These are phyloP conservation scores for Rubroboletus satanas DNA, from an alignment of 768 basidiomycete genomes.

Conservation along the genomic window DNA sequence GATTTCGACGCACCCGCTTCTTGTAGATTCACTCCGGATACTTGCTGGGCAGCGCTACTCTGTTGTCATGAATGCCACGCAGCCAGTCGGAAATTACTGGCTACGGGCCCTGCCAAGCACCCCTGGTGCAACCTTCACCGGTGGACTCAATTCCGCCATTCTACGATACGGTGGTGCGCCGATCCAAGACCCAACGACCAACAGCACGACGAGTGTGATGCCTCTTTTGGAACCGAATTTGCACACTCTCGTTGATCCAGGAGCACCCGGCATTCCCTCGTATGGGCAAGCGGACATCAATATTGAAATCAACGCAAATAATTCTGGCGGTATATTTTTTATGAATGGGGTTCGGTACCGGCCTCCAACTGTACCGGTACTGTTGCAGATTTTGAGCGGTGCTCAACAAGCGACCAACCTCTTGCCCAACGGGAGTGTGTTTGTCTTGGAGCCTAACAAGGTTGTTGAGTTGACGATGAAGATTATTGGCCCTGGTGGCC, in stretches of 20 bases:
- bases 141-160: conserved; percentile 53
- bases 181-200: conserved; percentile 37
- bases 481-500: conserved; percentile 4
- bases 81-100: conserved; percentile 52
- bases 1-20: conserved; percentile 38
- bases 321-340: conserved; percentile 5
- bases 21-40: conserved; percentile 37
- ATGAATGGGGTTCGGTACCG: conserved; percentile 16
- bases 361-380: conserved; percentile 37
- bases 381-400: conserved; percentile 44
- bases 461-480: conserved; percentile 27
- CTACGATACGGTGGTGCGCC: conserved; percentile 46
- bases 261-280: conserved; percentile 36
- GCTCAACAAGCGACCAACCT: conserved; percentile 28
- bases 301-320: conserved; percentile 21
- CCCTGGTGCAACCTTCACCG: conserved; percentile 20
- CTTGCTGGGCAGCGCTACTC: conserved; percentile 40
- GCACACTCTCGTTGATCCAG: conserved; percentile 23
- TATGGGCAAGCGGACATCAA: conserved; percentile 41
- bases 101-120: conserved; percentile 38
- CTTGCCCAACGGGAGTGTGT: conserved; percentile 25
- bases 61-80: conserved; percentile 41
- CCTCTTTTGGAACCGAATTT: conserved; percentile 33
- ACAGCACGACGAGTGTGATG: conserved; percentile 18
- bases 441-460: conserved; percentile 23